Evolutionary conservation across 352 stramenopile genomes (phyloP).

Genomic region (Phytophthora citricola): DNA sequence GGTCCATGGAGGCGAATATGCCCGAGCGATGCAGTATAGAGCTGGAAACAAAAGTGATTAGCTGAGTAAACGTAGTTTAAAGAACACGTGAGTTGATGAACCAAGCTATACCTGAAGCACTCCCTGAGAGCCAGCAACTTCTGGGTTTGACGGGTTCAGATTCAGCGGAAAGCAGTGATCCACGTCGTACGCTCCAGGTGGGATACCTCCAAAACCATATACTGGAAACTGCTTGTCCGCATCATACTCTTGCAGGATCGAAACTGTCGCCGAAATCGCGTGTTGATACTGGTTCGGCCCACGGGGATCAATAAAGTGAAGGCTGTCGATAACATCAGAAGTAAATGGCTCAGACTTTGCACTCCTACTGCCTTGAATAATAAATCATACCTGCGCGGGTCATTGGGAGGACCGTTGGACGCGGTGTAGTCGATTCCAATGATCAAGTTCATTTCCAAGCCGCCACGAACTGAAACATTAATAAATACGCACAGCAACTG

Average conservation of each 20-base stretch:
- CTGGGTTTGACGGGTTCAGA: constrained; percentile 67
- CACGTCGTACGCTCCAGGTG: constrained; percentile 65
- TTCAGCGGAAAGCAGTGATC: constrained; percentile 93
- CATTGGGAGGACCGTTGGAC: constrained; percentile 61
- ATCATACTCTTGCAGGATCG: constrained; percentile 78
- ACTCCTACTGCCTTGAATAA: no score
- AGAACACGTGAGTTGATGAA: background rate
- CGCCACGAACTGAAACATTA: constrained; percentile 53
- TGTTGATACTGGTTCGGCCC: constrained; percentile 84
- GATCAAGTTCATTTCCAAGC: constrained; percentile 89
- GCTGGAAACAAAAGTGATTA: constrained; percentile 21
- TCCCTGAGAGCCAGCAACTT: constrained; percentile 75
- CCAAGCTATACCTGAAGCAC: constrained; percentile 61
- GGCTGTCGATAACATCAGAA: constrained; percentile 29
- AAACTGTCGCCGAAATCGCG: constrained; percentile 64
- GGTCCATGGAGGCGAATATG: constrained; percentile 64
- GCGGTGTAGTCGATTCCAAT: constrained; percentile 82
- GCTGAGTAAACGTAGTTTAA: background rate
- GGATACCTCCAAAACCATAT: constrained; percentile 85
- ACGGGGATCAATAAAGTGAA: constrained; percentile 72
- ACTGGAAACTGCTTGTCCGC: constrained; percentile 77
- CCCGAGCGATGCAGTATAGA: constrained; percentile 60
- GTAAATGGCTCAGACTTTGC: no score
- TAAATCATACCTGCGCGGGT: constrained; percentile 46
- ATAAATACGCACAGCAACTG: constrained; percentile 4